A percentile compares a stretch with the other conserved stretches of the same genome.
Evolutionary conservation across 352 stramenopile genomes (phyloP).

Genomic region (Phytophthora pluvialis): DNA sequence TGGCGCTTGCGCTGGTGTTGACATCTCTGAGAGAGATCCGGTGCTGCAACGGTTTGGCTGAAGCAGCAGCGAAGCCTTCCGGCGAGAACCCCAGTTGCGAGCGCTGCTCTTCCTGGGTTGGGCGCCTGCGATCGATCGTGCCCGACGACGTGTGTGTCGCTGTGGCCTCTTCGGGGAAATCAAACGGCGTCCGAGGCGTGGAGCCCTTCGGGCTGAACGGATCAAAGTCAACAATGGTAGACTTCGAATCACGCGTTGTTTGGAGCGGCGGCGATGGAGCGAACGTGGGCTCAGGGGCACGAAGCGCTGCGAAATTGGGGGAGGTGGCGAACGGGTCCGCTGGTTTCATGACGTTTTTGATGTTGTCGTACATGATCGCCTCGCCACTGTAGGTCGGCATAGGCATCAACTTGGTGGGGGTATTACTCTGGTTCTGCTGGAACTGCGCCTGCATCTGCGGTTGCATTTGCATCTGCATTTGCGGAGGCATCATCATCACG

Average conservation of each 20-base stretch:
- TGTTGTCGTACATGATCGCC: conserved; percentile 65
- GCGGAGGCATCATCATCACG: conserved; percentile 19
- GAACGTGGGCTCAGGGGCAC: conserved; percentile 38
- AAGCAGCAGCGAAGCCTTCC: conserved; percentile 47
- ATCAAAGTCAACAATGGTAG: conserved; percentile 76
- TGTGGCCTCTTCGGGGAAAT: conserved; percentile 38
- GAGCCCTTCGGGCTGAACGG: conserved; percentile 67
- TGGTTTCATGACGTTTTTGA: conserved; percentile 65
- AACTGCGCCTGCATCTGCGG: conserved; percentile 35
- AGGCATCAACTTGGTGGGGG: conserved; percentile 33
- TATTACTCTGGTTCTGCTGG: conserved; percentile 28
- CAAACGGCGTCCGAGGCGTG: conserved; percentile 58
- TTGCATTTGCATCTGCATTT: conserved; percentile 17
- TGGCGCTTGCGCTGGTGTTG: conserved; percentile 17
- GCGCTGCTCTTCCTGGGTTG: conserved; percentile 71
- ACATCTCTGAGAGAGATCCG: conserved; percentile 60
- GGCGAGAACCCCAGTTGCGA: conserved; percentile 64
- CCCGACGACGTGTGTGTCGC: conserved; percentile 21
- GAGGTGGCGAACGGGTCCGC: conserved; percentile 55
- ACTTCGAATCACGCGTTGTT: conserved; percentile 31
- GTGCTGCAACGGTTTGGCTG: conserved; percentile 13
- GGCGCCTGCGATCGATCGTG: conserved; percentile 55
- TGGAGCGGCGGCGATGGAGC: conserved; percentile 34
- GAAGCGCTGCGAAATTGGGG: conserved; percentile 27
- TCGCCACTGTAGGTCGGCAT: conserved; percentile 49